Evolutionary conservation across 352 stramenopile species (phyloP).

Genomic region (Phytophthora sp.): DNA sequence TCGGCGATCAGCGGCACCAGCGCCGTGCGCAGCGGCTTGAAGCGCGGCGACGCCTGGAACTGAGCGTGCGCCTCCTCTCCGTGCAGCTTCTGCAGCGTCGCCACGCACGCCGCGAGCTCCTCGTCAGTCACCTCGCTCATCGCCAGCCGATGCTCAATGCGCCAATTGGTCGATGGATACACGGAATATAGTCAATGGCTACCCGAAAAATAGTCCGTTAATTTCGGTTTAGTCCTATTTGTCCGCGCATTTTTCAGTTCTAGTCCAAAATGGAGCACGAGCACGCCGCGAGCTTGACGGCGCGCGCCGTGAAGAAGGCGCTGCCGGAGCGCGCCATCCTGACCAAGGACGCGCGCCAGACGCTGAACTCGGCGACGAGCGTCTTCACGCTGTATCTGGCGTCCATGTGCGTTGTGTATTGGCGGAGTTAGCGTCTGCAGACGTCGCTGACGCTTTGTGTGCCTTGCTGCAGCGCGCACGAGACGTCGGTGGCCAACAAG

Average conservation of each 20-base stretch:
- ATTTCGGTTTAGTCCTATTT: no score
- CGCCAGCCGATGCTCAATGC: no score
- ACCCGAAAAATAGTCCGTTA: neutral
- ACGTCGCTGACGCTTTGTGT: neutral
- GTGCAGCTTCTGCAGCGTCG: slow-evolving; percentile 64
- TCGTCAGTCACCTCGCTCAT: slow-evolving; percentile 50
- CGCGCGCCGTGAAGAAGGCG: slow-evolving; percentile 67
- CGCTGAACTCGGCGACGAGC: slow-evolving; percentile 73
- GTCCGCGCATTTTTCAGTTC: no score
- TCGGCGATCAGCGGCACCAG: slow-evolving; percentile 67
- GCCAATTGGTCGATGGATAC: no score
- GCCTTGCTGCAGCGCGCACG: slow-evolving; percentile 60
- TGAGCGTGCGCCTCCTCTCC: slow-evolving; percentile 43
- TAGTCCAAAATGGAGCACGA: slow-evolving; percentile 75
- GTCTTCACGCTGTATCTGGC: slow-evolving; percentile 85
- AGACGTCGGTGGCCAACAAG: slow-evolving; percentile 70
- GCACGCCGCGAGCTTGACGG: slow-evolving; percentile 68
- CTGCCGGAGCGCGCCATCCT: slow-evolving; percentile 73
- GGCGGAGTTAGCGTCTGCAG: no score
- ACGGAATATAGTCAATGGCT: slow-evolving; percentile 6
- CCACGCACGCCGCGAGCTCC: slow-evolving; percentile 63
- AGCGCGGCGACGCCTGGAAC: slow-evolving; percentile 53
- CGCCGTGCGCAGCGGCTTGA: slow-evolving; percentile 69
- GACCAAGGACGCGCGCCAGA: slow-evolving; percentile 69
- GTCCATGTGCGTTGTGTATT: slow-evolving; percentile 55